Evolutionary conservation across 257 asterid species (phyloP), one percentile per base, ranked within the genome.

Genomic region (Solanum chiquidenum): DNA sequence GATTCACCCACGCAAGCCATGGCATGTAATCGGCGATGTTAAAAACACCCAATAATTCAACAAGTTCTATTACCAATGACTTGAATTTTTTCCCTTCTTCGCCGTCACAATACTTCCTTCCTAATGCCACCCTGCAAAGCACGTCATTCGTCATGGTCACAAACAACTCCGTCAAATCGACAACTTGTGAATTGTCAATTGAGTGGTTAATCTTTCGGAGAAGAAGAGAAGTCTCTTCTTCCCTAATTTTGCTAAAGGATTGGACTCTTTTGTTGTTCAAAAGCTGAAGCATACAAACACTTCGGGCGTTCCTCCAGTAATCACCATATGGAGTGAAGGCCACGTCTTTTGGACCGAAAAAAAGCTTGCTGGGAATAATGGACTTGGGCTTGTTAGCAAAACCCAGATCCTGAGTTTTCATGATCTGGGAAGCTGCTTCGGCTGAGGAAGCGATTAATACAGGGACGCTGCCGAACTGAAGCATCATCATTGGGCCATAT

Each of bases 401-500:
- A 21, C 40, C 18, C 0, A 75, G 21, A 37, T 89, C 89, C 13
- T 89, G 83, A n/a, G 86, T 89, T 35, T 90, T 94, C 95, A 93
- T 89, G 91, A 94, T 88, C 86, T 93, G 88, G 6, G 60, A 21
- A 2, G 98, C 96, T 84, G 90, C 95, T 8, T 89, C 88, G 2
- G 93, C 93, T 7, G 96, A 93, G 21, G 92, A 93, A 40, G 91
- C 87, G 0, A 94, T 29, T 38, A 94, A 37, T 40, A 90, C 91
- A 2, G 94, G 98, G 40, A 8, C n/a, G 16, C 73, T 88, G 5
- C 96, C 98, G 2, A 93, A 90, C 76, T 89, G 90, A 3, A 94
- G 92, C 55, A 94, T 91, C 93, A 94, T 92, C 35, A 93, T 6
- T 14, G 93, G 92, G 1, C 95, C 95, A 69, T 90, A 34, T 77